Percentiles rank a stretch among this genome's conserved stretches.
Conservation (phyloP, 345 rosid species). For the Tarenaya hassleriana region DNA sequence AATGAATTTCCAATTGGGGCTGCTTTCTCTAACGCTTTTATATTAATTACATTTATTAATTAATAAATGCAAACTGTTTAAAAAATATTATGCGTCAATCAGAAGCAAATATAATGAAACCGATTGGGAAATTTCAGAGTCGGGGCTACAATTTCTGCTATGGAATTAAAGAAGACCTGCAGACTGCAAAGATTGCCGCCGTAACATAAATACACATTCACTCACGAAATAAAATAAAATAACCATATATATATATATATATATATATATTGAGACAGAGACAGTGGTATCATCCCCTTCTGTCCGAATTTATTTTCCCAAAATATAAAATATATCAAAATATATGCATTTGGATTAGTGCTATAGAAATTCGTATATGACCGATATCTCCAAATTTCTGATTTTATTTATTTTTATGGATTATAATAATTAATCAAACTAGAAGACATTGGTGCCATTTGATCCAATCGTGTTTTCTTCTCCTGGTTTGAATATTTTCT, state of each 20-base stretch:
- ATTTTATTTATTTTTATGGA: too few relatives aligned
- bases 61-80: slow-evolving; percentile 1
- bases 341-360: too few relatives aligned
- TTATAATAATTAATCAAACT: too few relatives aligned
- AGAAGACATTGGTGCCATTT: too few relatives aligned
- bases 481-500: too few relatives aligned
- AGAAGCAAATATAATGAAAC: slow-evolving; percentile 20
- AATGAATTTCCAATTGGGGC: background rate
- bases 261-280: too few relatives aligned
- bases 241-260: background rate
- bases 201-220: slow-evolving; percentile 23
- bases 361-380: too few relatives aligned
- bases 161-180: slow-evolving; percentile 30
- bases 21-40: background rate
- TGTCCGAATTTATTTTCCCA: too few relatives aligned
- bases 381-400: too few relatives aligned
- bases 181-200: slow-evolving; percentile 30
- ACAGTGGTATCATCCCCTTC: too few relatives aligned
- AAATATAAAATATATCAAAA: too few relatives aligned
- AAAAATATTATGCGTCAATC: slow-evolving; percentile 23
- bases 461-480: too few relatives aligned
- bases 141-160: slow-evolving; percentile 21
- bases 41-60: background rate
- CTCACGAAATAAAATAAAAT: slow-evolving; percentile 9
- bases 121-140: slow-evolving; percentile 33